phyloP scores from a whole-genome alignment of 495 filamentous ascomycete genomes.

The Penicillium riverlandense region DNA sequence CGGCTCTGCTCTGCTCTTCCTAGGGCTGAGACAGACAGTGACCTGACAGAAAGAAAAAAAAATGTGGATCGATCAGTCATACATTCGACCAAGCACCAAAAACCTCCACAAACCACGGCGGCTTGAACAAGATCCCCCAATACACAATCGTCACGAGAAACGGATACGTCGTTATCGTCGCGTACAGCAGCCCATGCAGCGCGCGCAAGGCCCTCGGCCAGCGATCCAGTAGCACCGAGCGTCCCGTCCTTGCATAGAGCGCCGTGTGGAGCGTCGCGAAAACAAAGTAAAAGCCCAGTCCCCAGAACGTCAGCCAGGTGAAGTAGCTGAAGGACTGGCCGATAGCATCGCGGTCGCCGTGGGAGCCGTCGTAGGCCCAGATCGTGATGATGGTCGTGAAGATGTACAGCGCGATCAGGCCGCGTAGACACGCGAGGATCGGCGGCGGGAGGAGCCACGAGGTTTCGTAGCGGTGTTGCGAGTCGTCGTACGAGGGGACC shows the following conservation, averaged over 20 bases:
- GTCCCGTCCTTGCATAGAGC: conserved; percentile 51
- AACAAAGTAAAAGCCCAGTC: conserved; percentile 69
- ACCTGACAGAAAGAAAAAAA: no score
- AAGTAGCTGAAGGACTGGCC: conserved; percentile 67
- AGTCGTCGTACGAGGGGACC: conserved; percentile 41
- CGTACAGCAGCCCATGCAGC: conserved; percentile 59
- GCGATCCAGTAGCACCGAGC: conserved; percentile 47
- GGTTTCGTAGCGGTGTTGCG: conserved; percentile 59
- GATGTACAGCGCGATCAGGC: conserved; percentile 58
- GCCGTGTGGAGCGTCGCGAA: conserved; percentile 58
- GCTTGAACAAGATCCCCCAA: conserved; percentile 38
- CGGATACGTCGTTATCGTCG: conserved; percentile 59
- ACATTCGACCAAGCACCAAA: conserved; percentile 63
- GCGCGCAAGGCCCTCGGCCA: conserved; percentile 58
- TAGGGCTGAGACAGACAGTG: background rate
- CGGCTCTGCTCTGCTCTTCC: background rate
- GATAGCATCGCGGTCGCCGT: conserved; percentile 31
- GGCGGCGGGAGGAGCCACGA: conserved; percentile 69
- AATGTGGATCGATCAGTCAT: conserved; percentile 2
- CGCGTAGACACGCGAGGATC: conserved; percentile 50
- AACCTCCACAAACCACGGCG: conserved; percentile 40
- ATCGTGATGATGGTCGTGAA: conserved; percentile 65
- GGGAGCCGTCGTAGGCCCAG: conserved; percentile 50
- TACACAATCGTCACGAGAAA: conserved; percentile 59
- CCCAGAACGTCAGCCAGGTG: conserved; percentile 74